phyloP scores from a whole-genome alignment of 768 basidiomycete genomes.

The Erythrobasidium yunnanense region DNA sequence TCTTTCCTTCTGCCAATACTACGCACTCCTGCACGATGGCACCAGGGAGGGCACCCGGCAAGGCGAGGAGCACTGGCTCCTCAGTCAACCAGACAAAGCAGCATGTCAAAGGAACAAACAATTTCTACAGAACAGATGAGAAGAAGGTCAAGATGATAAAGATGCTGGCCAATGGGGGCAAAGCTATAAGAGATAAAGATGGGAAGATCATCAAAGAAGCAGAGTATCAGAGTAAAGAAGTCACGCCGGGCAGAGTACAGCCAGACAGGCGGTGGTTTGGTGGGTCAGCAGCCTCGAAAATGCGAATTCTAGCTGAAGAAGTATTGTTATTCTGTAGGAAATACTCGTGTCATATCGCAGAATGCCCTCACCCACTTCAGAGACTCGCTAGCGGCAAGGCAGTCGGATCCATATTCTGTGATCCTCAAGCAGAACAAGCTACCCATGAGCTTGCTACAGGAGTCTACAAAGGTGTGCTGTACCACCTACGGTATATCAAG shows the following conservation, averaged over 20 bases:
- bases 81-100: neutral
- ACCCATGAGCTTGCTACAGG: conserved; percentile 89
- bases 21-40: no score
- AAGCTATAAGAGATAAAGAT: conserved; percentile 76
- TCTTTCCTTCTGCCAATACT: no score
- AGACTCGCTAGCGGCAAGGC: conserved; percentile 68
- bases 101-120: conserved; percentile 54
- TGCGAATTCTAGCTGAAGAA: conserved; percentile 12
- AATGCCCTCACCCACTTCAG: conserved; percentile 92
- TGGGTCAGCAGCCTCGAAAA: conserved; percentile 43
- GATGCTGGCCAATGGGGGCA: conserved; percentile 66
- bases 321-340: conserved; percentile 49
- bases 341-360: conserved; percentile 96
- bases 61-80: neutral
- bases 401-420: conserved; percentile 92
- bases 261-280: conserved; percentile 97
- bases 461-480: conserved; percentile 52
- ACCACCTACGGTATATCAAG: conserved; percentile 41
- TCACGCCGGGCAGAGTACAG: conserved; percentile 77
- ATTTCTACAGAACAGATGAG: conserved; percentile 76
- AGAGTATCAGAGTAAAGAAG: conserved; percentile 90
- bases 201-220: conserved; percentile 90
- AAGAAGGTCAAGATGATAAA: conserved; percentile 73
- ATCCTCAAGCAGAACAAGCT: conserved; percentile 86
- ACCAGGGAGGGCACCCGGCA: no score